Base-by-base conservation (phyloP, 345 rosid species). In the Jatropha curcas region DNA sequence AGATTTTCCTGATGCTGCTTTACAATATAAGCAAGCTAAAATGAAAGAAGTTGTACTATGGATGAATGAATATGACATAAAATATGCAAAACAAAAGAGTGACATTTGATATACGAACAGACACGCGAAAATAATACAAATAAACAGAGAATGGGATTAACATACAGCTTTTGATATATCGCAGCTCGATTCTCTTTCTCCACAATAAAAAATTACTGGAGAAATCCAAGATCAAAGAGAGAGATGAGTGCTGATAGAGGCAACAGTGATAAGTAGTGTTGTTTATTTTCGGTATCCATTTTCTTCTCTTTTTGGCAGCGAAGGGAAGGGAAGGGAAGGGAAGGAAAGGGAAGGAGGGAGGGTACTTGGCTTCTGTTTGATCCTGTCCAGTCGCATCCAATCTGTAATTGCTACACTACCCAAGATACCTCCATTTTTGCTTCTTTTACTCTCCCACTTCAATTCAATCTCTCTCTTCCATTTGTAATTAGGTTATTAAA, bases 311-410 rank as follows among this genome's bases (percentile, higher is more conserved):
- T n/a, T n/a, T n/a, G n/a, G n/a, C n/a, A n/a, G n/a, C n/a, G n/a
- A n/a, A n/a, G n/a, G n/a, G n/a, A n/a, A n/a, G n/a, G n/a, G n/a
- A n/a, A n/a, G n/a, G n/a, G n/a, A n/a, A n/a, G n/a, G n/a, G n/a
- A n/a, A n/a, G n/a, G n/a, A n/a, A n/a, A n/a, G n/a, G n/a, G n/a
- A n/a, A n/a, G n/a, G n/a, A n/a, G n/a, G n/a, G n/a, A n/a, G n/a
- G 64, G 34, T 5, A 41, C 39, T 35, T 7, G 45, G 45, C 45
- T 66, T 13, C 25, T 16, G 17, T 50, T 67, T 8, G 31, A 63
- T 25, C 34, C n/a, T n/a, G n/a, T 55, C 33, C 63, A 25, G 48
- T 69, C 63, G n/a, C 52, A 39, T 25, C 63, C 73, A 41, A 58
- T 30, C 73, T 24, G 37, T 56, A 14, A 20, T 16, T 55, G 72